Base-by-base conservation (phyloP, 176 grass and related monocot species). In the Eragrostis nindensis region DNA sequence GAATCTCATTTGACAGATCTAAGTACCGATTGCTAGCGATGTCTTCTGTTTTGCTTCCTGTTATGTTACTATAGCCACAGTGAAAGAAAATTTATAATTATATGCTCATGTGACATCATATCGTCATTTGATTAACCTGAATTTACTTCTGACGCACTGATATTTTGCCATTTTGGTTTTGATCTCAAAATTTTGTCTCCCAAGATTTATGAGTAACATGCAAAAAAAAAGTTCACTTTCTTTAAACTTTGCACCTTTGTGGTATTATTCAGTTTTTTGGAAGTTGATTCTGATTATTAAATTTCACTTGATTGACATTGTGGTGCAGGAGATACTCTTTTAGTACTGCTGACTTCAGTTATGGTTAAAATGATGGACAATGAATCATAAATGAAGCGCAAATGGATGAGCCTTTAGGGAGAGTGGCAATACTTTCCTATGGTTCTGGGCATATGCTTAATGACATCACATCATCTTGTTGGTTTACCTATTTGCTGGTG, bases 401-500 rank as follows among this genome's bases (percentile, higher is more conserved):
- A 48, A 29, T 85, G 81, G 84, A 87, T 7, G 75, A 75, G 17
- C 89, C 86, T 46, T 82, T 99, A 67, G 90, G 84, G 41, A 93
- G 96, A 78, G 80, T 91, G 39, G 24, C 88, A 6, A 80, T 91
- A 82, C 82, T 99, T 74, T 95, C 92, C 27, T 99, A 99, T 60
- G 96, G 96, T 57, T 85, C 90, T 54, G 92, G 96, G 64, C 96
- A 99, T 90, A 99, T 99, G 92, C 86, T 99, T 77, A 99, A 99
- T 84, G 96, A 99, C 53, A 99, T 95, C 75, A 99, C 96, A 60
- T 93, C 96, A 24, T 90, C 92, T 26, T 99, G 96, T 78, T 95
- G 92, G 96, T 95, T 99, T 82, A 99, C 96, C 43, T 99, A 93
- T 91, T 80, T 95, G 64, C 83, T 99, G 50, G 77, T 95, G 21